Percentiles rank a stretch among this genome's conserved stretches.
phyloP scores from a whole-genome alignment of 768 basidiomycete species.

The Leucosporidium scottii region DNA sequence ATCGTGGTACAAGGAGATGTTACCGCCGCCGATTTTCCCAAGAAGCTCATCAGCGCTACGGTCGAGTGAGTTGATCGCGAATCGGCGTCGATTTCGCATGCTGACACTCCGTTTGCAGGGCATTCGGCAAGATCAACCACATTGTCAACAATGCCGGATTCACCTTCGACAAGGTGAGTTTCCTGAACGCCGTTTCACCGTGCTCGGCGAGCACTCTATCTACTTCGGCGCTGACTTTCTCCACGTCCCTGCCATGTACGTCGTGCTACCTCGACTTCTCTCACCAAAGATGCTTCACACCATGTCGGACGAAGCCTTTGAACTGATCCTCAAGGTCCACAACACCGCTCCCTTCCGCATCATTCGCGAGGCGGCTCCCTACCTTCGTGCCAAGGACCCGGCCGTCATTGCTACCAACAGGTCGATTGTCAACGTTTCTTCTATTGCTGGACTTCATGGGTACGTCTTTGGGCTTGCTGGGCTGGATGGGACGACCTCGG shows the following conservation, averaged over 20 bases:
- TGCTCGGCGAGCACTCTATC: no score
- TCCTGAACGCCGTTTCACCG: no score
- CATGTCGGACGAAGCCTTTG: constrained; percentile 63
- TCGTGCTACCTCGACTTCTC: no score
- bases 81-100: not conserved
- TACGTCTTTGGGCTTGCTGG: constrained; percentile 48
- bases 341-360: not conserved
- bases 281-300: constrained; percentile 53
- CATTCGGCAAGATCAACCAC: constrained; percentile 78
- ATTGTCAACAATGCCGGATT: constrained; percentile 68
- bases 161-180: constrained; percentile 1
- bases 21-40: constrained; percentile 72
- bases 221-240: no score
- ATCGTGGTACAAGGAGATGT: constrained; percentile 73
- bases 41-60: constrained; percentile 67
- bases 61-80: constrained; percentile 52
- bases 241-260: no score
- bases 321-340: not conserved
- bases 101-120: constrained; percentile 44
- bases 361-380: not conserved
- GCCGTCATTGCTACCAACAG: constrained; percentile 53
- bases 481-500: no score
- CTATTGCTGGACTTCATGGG: constrained; percentile 59
- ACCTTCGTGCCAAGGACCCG: constrained; percentile 63
- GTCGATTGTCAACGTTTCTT: constrained; percentile 72